Base-by-base conservation (phyloP, 257 asterid species). In the Solanum peruvianum region DNA sequence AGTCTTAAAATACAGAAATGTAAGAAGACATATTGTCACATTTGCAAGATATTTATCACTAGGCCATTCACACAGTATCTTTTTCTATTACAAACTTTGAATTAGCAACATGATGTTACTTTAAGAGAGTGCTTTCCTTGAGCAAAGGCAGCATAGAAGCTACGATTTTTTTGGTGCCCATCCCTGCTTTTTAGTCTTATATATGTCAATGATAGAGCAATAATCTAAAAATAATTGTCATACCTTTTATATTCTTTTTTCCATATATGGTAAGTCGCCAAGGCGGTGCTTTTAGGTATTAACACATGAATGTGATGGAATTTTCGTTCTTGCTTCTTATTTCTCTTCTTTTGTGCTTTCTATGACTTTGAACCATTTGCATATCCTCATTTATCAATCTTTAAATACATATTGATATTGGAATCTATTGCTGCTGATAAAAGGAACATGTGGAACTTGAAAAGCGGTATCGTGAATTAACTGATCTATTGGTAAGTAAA, bases 391-490 rank as follows among this genome's bases (percentile, higher is more conserved):
- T 81, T 52, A 47, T 81, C 45, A 81, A 81, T 49, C 70, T 52
- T 49, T 20, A 18, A 49, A 18, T 49, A 18, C 45, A 20, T 31
- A 29, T 31, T 81, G 70, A 81, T 49, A 3, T 52, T 81, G 85
- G 3, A 52, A 52, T 81, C 31, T 81, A 0, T 20, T 81, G 85
- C 27, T 31, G 47, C 85, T 81, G 69, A 70, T 81, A 86, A 91
- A 94, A 96, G 99, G 99, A 96, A 89, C 99, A 97, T 89, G 92
- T 92, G 93, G 99, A 97, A 92, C 97, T 97, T 90, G 99, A 97
- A 91, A 96, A 97, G 85, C 98, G 99, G 66, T 97, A 97, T 87
- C 95, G 99, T n/a, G 99, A 97, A 91, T 94, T 96, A 64, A 97
- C 99, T 52, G 99, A 97, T 90, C 90, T 97, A 91, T 90, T 97